Conservation (phyloP, 2,329 filamentous ascomycete genomes). For the Nigrospora sphaerica region DNA sequence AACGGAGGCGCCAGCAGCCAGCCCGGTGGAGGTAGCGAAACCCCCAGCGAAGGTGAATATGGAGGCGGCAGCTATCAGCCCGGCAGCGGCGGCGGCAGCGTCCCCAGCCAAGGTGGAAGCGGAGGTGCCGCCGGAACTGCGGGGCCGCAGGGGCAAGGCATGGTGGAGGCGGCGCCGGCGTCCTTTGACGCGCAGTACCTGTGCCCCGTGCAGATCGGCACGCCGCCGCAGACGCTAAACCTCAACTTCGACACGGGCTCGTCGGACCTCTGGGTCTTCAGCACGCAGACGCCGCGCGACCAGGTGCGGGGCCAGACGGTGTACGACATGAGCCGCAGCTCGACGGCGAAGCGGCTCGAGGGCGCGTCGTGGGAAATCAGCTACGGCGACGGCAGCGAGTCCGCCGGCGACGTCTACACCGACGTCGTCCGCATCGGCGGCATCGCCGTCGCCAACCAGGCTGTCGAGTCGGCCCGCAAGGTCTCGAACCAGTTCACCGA, state of each 20-base stretch:
- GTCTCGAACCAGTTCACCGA: conserved; percentile 12
- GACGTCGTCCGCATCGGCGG: conserved; percentile 12
- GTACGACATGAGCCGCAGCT: conserved; percentile 31
- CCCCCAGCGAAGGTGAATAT: background rate
- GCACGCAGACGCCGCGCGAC: conserved; percentile 20
- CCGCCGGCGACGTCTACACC: conserved; percentile 20
- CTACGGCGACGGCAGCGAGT: conserved; percentile 22
- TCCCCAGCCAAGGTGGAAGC: background rate
- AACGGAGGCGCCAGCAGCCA: background rate
- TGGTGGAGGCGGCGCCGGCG: conserved; percentile 15
- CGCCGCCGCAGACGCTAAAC: conserved; percentile 32
- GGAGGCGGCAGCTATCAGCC: background rate
- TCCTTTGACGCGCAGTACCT: conserved; percentile 22
- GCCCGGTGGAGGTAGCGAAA: background rate
- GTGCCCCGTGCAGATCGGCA: conserved; percentile 20
- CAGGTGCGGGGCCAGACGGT: conserved; percentile 28
- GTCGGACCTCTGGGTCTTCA: conserved; percentile 41
- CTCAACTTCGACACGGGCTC: conserved; percentile 39
- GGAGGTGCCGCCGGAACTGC: conserved; percentile 5
- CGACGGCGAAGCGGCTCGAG: conserved; percentile 25
- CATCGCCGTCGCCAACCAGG: conserved; percentile 7
- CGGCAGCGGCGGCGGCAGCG: background rate
- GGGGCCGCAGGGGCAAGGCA: conserved; percentile 28
- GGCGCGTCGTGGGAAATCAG: conserved; percentile 32
- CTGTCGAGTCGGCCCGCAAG: conserved; percentile 12